Conservation (phyloP, 352 stramenopile species). For the Plasmopara halstedii region DNA sequence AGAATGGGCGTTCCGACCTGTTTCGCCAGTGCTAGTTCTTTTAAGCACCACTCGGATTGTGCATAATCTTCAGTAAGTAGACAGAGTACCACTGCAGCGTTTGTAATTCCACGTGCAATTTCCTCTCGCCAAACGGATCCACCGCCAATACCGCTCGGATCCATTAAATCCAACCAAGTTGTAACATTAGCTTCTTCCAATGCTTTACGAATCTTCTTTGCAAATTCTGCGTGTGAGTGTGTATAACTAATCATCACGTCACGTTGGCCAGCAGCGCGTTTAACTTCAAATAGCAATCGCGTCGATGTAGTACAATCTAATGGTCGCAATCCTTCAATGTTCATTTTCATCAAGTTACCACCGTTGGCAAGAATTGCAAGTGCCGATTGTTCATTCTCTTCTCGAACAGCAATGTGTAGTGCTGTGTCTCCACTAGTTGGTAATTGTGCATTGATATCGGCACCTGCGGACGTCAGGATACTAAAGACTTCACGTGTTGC, state of each 20-base stretch:
- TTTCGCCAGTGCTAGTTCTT: constrained; percentile 73
- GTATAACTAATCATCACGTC: constrained; percentile 88
- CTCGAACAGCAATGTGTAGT: constrained; percentile 59
- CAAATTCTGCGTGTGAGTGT: constrained; percentile 76
- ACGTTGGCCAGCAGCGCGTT: constrained; percentile 62
- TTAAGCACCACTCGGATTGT: constrained; percentile 77
- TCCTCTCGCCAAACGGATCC: constrained; percentile 75
- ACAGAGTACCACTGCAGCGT: constrained; percentile 66
- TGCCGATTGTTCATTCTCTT: constrained; percentile 58
- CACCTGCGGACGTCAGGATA: constrained; percentile 42
- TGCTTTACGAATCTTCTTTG: constrained; percentile 60
- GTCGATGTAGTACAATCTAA: constrained; percentile 77
- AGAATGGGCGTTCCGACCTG: constrained; percentile 73
- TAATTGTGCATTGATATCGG: constrained; percentile 67
- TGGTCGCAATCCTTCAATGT: constrained; percentile 53
- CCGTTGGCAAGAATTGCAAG: constrained; percentile 62
- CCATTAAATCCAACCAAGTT: constrained; percentile 84
- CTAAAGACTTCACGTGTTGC: constrained; percentile 47
- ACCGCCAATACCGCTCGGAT: constrained; percentile 77
- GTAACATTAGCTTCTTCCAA: constrained; percentile 72
- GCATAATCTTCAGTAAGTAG: constrained; percentile 77
- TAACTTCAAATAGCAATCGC: constrained; percentile 72
- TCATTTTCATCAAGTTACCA: constrained; percentile 70
- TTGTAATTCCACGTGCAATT: constrained; percentile 71
- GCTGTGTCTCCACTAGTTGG: constrained; percentile 59